Evolutionary conservation across 164 flowering plant species (phyloP).

Genomic region (Vitis riparia): DNA sequence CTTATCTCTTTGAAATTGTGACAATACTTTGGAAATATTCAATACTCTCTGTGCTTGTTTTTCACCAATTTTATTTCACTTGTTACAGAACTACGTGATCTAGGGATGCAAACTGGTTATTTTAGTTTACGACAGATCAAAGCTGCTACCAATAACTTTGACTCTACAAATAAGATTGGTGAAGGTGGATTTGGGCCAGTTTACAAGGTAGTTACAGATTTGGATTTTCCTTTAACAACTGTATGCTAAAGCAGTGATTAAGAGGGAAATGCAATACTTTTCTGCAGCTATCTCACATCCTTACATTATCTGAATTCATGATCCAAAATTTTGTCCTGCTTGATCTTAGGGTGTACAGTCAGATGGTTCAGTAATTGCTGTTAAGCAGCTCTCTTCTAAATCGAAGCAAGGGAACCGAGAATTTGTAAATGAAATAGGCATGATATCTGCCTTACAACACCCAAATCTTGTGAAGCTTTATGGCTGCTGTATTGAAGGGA

Average conservation of each 20-base stretch:
- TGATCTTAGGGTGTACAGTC: conserved; percentile 44
- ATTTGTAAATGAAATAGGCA: conserved; percentile 72
- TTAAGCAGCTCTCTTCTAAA: conserved; percentile 69
- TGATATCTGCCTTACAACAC: conserved; percentile 70
- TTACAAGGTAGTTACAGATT: conserved; percentile 51
- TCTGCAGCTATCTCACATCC: too few relatives aligned
- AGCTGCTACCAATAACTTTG: conserved; percentile 75
- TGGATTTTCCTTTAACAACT: background rate
- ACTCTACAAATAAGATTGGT: conserved; percentile 73
- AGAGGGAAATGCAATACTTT: too few relatives aligned
- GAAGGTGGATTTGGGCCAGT: conserved; percentile 94
- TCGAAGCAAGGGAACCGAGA: conserved; percentile 83
- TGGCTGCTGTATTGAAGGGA: conserved; percentile 80
- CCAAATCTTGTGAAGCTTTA: conserved; percentile 68
- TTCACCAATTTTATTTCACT: too few relatives aligned
- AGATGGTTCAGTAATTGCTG: conserved; percentile 64
- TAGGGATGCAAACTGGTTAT: conserved; percentile 62
- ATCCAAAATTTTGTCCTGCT: background rate
- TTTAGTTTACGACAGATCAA: conserved; percentile 70
- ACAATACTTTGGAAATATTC: too few relatives aligned
- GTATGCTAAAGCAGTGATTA: too few relatives aligned
- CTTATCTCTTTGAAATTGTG: background rate
- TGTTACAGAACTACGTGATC: conserved; percentile 52
- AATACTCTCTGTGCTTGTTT: too few relatives aligned
- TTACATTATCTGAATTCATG: background rate